Percentiles rank a stretch among this genome's conserved stretches.
Evolutionary conservation across 2,329 filamentous ascomycete species (phyloP).

Genomic region (Sporothrix pseudoabietina): DNA sequence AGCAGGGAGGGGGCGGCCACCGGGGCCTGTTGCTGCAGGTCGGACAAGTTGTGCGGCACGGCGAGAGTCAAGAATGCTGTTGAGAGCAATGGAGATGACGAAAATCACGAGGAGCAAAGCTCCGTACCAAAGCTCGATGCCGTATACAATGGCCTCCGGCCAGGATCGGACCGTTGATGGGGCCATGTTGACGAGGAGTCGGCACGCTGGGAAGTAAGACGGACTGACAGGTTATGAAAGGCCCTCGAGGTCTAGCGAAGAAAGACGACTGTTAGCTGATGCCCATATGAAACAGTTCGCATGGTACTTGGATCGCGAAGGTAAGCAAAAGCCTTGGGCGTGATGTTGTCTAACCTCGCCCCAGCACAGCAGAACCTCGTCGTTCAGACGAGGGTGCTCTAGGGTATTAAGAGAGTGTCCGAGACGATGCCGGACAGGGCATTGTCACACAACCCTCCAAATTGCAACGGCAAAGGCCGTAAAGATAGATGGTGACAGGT

Average conservation of each 20-base stretch:
- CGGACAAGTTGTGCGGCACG: constrained; percentile 52
- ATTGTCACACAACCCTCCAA: constrained; percentile 29
- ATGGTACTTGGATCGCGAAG: not conserved
- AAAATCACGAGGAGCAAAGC: constrained; percentile 56
- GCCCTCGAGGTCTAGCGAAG: not conserved
- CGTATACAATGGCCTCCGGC: constrained; percentile 50
- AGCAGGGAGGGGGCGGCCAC: constrained; percentile 80
- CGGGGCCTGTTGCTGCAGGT: constrained; percentile 69
- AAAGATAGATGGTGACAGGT: not conserved
- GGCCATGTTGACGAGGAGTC: constrained; percentile 36
- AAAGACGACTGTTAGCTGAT: not conserved
- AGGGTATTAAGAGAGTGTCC: constrained; percentile 30
- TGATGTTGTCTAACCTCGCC: constrained; percentile 31
- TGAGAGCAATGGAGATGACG: constrained; percentile 53
- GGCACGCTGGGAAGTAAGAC: constrained; percentile 29
- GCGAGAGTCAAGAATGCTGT: constrained; percentile 56
- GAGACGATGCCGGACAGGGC: constrained; percentile 30
- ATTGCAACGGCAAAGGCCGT: not conserved
- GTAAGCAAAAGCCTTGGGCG: not conserved
- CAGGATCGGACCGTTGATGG: constrained; percentile 35
- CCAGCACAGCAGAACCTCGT: constrained; percentile 27
- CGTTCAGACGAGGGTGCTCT: constrained; percentile 27
- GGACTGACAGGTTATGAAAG: constrained; percentile 11
- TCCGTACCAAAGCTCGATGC: constrained; percentile 56
- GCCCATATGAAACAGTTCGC: not conserved